A percentile compares a stretch with the other conserved stretches of the same genome.
Conservation (phyloP, 2,329 filamentous ascomycete genomes). For the Ophiocordyceps camponoti-leonardi region DNA sequence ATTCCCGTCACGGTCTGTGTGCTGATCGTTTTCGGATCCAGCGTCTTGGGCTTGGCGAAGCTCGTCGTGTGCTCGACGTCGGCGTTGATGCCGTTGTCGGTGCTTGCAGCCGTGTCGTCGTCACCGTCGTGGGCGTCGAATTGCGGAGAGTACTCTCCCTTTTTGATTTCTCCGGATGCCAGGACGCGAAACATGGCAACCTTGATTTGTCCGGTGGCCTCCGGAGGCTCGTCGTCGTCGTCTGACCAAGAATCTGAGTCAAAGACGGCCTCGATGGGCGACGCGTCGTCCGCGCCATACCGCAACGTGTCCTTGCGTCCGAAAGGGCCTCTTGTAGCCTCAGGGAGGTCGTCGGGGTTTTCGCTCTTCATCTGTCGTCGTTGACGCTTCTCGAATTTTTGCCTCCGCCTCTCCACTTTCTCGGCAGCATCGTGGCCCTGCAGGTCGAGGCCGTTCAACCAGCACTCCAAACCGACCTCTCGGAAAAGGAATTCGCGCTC, state of each 20-base stretch:
- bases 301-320: slow-evolving; percentile 44
- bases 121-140: slow-evolving; percentile 95
- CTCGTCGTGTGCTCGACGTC: slow-evolving; percentile 95
- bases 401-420: slow-evolving; percentile 73
- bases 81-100: slow-evolving; percentile 47
- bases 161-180: slow-evolving; percentile 92
- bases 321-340: slow-evolving; percentile 24
- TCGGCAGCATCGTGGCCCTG: slow-evolving; percentile 81
- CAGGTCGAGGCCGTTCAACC: slow-evolving; percentile 93
- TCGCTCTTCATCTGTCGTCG: slow-evolving; percentile 38
- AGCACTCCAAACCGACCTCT: slow-evolving; percentile 87
- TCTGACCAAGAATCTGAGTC: slow-evolving; percentile 62
- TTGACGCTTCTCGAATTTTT: slow-evolving; percentile 57
- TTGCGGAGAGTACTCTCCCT: slow-evolving; percentile 93
- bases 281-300: slow-evolving; percentile 62
- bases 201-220: slow-evolving; percentile 95
- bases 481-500: slow-evolving; percentile 95
- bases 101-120: slow-evolving; percentile 42
- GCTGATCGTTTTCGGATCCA: slow-evolving; percentile 94
- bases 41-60: slow-evolving; percentile 88
- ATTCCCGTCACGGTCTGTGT: slow-evolving; percentile 99
- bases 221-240: slow-evolving; percentile 75
- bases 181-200: slow-evolving; percentile 91
- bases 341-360: slow-evolving; percentile 16
- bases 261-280: slow-evolving; percentile 51